Conservation (phyloP, 2,329 filamentous ascomycete genomes). For the Aspergillus sergii region DNA sequence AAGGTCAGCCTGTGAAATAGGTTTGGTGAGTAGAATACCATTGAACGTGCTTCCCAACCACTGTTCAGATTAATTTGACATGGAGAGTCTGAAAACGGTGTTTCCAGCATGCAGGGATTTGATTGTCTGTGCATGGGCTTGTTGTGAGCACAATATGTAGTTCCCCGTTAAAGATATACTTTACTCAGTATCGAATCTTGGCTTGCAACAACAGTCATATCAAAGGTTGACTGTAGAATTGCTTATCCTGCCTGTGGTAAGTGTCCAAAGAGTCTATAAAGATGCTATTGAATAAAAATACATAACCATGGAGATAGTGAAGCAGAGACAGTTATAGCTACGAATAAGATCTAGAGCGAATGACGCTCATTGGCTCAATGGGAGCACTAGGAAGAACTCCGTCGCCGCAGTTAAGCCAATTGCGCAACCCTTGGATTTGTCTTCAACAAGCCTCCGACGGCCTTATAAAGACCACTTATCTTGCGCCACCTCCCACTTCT, state of each 20-base stretch:
- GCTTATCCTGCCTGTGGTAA: neutral
- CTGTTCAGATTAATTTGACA: too few species aligned
- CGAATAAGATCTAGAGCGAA: neutral
- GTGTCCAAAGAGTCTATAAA: neutral
- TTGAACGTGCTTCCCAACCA: too few species aligned
- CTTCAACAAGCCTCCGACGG: conserved; percentile 10
- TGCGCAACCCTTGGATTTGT: conserved; percentile 12
- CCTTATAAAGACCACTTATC: neutral
- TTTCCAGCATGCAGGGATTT: too few species aligned
- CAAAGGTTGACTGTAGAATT: neutral
- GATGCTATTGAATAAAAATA: too few species aligned
- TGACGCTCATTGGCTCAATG: neutral
- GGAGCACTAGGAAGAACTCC: conserved; percentile 6
- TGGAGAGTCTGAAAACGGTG: too few species aligned
- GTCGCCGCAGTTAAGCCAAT: conserved; percentile 13
- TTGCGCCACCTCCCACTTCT: neutral
- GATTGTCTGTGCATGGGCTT: too few species aligned
- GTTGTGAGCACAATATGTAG: neutral
- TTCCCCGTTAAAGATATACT: too few species aligned
- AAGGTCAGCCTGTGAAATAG: too few species aligned
- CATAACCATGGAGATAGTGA: neutral
- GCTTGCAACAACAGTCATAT: neutral
- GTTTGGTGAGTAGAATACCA: too few species aligned
- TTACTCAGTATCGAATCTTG: neutral
- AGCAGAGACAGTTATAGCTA: neutral